Evolutionary conservation across 2,329 filamentous ascomycete genomes (phyloP), one percentile per base, ranked within the genome.

Genomic region (Hymenotorrendiella dingleyae): DNA sequence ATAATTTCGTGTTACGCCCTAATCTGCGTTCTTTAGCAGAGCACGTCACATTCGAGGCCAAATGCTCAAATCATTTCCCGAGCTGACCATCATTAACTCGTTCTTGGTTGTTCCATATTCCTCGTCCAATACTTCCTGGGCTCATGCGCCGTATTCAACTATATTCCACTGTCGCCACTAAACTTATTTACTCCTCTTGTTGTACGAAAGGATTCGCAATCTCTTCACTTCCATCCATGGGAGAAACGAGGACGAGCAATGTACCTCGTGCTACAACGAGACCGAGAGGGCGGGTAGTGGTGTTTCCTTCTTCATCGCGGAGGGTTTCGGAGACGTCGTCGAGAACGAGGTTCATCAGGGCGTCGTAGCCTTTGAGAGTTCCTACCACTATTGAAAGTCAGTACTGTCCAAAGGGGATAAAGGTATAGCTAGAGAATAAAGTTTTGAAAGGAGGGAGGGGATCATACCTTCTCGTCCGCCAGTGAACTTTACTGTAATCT

Each of bases 311-410:
- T 46, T 96, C 91, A 62, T 98, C 93, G 96, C 84, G 78, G 67
- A 96, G 81, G 36, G 84, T 76, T 65, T 98, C 93, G 64, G 93
- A 82, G 40, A 94, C 91, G 55, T 97, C 86, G 60, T 97, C 93
- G 43, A 98, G 72, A 20, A 98, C 93, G 49, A 98, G 74, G 64
- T 98, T 98, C 90, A 97, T 97, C 47, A 98, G 74, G 57, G 93
- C 90, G 64, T 98, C 93, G 64, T 90, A 97, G 49, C 93, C 93
- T 67, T 97, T 97, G 30, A 98, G 73, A 1, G 80, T 87, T 40
- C 93, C 93, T 38, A 81, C 83, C 43, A 95, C 91, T 95, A 4
- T 26, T 22, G 26, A 21, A 8, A 39, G 34, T 19, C 17, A 21
- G 20, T n/a, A 26, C 6, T 29, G 16, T 14, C 2, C 5, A 30